Evolutionary conservation across 768 basidiomycete species (phyloP).

Genomic region (Pleurotus giganteus): DNA sequence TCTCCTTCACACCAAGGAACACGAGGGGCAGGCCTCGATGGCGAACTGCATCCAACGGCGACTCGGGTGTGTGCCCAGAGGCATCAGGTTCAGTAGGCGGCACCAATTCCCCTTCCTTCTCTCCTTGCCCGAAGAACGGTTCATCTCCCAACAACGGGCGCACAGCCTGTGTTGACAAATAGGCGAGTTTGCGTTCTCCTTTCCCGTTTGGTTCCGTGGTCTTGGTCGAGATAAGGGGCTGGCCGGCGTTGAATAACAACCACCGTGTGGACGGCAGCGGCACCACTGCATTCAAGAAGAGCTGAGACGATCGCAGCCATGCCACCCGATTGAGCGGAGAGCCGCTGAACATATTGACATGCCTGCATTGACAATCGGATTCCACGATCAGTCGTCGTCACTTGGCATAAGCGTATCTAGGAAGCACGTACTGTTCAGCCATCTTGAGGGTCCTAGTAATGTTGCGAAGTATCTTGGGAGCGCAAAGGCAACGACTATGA

Average conservation of each 20-base stretch:
- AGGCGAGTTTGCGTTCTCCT: constrained; percentile 38
- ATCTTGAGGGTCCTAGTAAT: neutral
- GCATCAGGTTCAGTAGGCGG: constrained; percentile 24
- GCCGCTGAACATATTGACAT: constrained; percentile 45
- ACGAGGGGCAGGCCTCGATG: constrained; percentile 60
- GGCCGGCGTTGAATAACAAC: constrained; percentile 72
- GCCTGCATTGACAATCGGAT: constrained; percentile 14
- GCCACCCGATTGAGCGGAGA: constrained; percentile 80
- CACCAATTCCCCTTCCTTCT: constrained; percentile 39
- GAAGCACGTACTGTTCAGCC: constrained; percentile 7
- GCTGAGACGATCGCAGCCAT: constrained; percentile 73
- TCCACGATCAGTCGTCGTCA: neutral
- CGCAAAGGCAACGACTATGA: neutral
- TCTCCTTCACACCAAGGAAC: constrained; percentile 79
- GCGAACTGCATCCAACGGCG: constrained; percentile 53
- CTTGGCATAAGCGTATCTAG: neutral
- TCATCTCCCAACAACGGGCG: constrained; percentile 60
- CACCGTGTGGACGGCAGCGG: constrained; percentile 62
- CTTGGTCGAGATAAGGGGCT: constrained; percentile 55
- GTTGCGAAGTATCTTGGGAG: constrained; percentile 9
- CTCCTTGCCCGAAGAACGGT: constrained; percentile 72
- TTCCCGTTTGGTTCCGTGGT: constrained; percentile 29
- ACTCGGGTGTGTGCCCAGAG: constrained; percentile 20
- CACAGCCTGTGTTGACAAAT: constrained; percentile 61
- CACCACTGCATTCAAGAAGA: constrained; percentile 74